These are phyloP conservation scores for Tulasnella sp. DNA, from an alignment of 768 basidiomycete species.

Conservation along the genomic window DNA sequence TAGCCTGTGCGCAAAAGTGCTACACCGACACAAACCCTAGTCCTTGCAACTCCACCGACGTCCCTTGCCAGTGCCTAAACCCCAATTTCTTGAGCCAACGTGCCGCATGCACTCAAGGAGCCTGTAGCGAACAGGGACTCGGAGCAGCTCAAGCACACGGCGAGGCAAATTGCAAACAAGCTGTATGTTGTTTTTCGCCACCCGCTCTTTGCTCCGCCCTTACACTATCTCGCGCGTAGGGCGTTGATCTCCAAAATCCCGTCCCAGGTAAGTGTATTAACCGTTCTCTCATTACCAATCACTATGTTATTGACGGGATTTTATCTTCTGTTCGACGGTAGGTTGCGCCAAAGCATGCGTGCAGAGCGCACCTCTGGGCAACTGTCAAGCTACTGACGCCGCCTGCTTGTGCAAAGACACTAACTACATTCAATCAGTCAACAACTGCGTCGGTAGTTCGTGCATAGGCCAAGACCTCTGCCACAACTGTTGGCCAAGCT, in stretches of 20 bases:
- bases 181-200: background rate
- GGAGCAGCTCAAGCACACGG: background rate
- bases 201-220: fast-evolving
- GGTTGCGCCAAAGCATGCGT: background rate
- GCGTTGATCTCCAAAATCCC: background rate
- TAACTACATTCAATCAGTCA: background rate
- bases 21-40: too few relatives aligned
- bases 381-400: background rate
- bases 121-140: too few relatives aligned
- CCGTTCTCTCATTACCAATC: too few relatives aligned
- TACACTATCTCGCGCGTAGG: background rate
- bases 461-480: background rate
- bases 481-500: background rate
- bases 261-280: background rate
- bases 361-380: background rate
- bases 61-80: too few relatives aligned
- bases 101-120: too few relatives aligned
- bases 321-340: background rate
- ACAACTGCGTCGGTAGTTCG: background rate
- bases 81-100: too few relatives aligned
- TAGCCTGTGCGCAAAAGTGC: too few relatives aligned
- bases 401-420: background rate
- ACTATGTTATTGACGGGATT: background rate
- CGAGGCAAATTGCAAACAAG: background rate
- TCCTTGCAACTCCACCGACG: too few relatives aligned